Base-by-base conservation (phyloP, 805 yeast genomes). In the Priceomyces medius region DNA sequence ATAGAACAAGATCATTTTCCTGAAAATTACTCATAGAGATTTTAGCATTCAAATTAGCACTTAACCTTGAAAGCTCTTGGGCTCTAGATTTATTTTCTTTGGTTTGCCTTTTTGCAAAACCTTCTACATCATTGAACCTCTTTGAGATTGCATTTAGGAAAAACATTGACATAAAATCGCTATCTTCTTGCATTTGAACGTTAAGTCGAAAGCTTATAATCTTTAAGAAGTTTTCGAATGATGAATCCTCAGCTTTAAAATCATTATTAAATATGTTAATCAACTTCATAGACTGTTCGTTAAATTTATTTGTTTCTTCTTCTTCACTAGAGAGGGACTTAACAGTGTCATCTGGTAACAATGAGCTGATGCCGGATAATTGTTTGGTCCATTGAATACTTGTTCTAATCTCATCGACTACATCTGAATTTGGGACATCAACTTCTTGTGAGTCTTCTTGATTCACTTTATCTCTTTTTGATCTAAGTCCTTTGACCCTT, bases 111-210 rank as follows among this genome's bases (percentile, higher is more conserved):
- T 93, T 82, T 2, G 98, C 98, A 51, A 90, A 73, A 4, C 83
- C 79, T 58, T 93, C 98, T 38, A 91, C 95, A 55, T 91, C 98
- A 41, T 77, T 79, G 54, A 93, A 90, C 44, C 99, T 70, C 56
- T 84, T 81, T 28, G 81, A 74, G 2, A 89, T 66, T 0, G 74
- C 73, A 39, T 63, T 60, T 39, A 63, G 51, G 49, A 70, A 68
- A 48, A 69, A 69, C 31, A 51, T 54, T 12, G 55, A 50, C 7
- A 43, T 27, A 23, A 39, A 46, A 1, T 47, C 48, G 20, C 48
- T 53, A 28, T 50, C 54, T 24, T 54, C 58, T 18, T 53, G 63
- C 10, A 53, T 35, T 35, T 53, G 58, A 7, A 54, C 57, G 37
- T 61, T 48, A 12, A 59, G 62, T 31, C 53, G 60, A 45, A 67